A percentile compares a stretch with the other conserved stretches of the same genome.
These are phyloP conservation scores for Xylariaceae sp. DNA, from an alignment of 2,329 filamentous ascomycete genomes.

Conservation along the genomic window DNA sequence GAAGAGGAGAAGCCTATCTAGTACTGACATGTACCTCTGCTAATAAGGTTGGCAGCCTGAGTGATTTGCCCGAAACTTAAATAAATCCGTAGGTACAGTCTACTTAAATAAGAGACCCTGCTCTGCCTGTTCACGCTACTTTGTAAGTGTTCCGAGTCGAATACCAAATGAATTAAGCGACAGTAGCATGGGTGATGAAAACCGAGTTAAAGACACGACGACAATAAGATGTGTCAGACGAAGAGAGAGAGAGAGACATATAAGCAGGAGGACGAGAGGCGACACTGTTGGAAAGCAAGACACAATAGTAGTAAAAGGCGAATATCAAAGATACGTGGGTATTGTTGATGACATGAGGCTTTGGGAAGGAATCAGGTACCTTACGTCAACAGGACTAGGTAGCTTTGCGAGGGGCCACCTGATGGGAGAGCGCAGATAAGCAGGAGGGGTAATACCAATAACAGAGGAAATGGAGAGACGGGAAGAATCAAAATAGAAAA, in stretches of 20 bases:
- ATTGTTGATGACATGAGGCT: too few relatives aligned
- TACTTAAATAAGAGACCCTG: constrained; percentile 2
- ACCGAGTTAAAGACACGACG: too few relatives aligned
- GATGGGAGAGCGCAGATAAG: constrained; percentile 25
- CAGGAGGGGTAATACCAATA: constrained; percentile 17
- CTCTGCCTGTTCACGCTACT: not conserved
- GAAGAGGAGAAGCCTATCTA: not conserved
- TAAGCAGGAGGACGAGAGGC: too few relatives aligned
- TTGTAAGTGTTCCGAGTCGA: not conserved
- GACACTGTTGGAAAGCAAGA: too few relatives aligned
- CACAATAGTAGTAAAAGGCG: too few relatives aligned
- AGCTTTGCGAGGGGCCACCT: constrained; percentile 10
- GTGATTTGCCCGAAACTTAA: constrained; percentile 16
- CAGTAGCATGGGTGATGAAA: too few relatives aligned
- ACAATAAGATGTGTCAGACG: too few relatives aligned
- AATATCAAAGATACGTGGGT: too few relatives aligned
- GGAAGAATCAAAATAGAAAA: too few relatives aligned
- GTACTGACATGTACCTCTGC: not conserved
- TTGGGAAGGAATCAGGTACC: constrained; percentile 9
- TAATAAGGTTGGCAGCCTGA: too few relatives aligned
- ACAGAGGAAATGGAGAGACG: not conserved
- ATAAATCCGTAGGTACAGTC: not conserved
- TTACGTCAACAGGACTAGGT: constrained; percentile 19
- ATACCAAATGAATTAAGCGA: too few relatives aligned
- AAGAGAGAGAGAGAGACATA: too few relatives aligned